Percentiles rank a stretch among this genome's conserved stretches.
phyloP scores from a whole-genome alignment of 345 rosid genomes.

The Hibiscus tridactylites region DNA sequence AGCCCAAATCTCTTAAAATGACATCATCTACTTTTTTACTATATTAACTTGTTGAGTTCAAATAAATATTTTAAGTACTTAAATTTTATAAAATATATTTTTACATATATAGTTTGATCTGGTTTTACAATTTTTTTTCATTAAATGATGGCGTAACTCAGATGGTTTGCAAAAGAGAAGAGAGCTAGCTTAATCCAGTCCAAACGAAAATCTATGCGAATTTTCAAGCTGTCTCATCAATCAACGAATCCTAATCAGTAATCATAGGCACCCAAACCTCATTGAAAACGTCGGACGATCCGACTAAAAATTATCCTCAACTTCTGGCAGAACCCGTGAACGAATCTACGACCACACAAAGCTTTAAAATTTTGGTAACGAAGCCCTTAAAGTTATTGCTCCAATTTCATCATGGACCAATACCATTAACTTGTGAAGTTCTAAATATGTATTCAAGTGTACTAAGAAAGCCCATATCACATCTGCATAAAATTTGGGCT shows the following conservation, averaged over 20 bases:
- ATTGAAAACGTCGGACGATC: background rate
- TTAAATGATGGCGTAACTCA: background rate
- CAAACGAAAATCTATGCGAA: background rate
- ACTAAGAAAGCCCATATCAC: background rate
- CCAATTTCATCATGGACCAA: slow-evolving; percentile 14
- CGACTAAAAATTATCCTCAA: background rate
- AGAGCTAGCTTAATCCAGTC: background rate
- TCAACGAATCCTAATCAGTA: background rate
- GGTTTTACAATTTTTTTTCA: no score
- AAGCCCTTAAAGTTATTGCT: no score
- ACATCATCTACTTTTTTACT: no score
- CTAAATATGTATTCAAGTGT: background rate
- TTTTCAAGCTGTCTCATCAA: slow-evolving; percentile 1
- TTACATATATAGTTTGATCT: background rate
- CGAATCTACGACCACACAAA: no score
- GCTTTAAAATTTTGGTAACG: no score
- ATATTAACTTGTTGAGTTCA: no score
- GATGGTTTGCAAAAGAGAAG: background rate
- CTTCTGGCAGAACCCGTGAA: no score
- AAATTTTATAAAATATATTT: background rate
- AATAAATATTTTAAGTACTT: no score
- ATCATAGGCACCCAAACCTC: background rate
- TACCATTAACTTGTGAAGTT: slow-evolving; percentile 22
- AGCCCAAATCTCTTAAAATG: no score
- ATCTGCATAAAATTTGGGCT: background rate